phyloP scores from a whole-genome alignment of 1,284 basidiomycete species.

The Fistulinella staudtii region DNA sequence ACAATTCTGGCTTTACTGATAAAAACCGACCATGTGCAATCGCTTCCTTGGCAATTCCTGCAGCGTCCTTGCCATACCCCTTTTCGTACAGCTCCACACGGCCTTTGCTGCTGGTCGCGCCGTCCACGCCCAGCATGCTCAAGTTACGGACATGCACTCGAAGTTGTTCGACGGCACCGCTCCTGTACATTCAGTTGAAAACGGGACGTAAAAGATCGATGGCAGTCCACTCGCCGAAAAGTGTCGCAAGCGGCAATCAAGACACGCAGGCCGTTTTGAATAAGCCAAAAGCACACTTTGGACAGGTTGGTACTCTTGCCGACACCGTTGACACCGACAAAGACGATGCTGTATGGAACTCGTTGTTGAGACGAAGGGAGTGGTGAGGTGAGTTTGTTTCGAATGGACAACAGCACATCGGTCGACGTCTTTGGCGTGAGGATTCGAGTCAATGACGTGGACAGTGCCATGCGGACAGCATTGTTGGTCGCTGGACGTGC shows the following conservation, averaged over 20 bases:
- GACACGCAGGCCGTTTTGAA: slow-evolving; percentile 91
- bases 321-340: slow-evolving; percentile 99
- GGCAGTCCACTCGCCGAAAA: slow-evolving; percentile 60
- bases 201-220: not conserved
- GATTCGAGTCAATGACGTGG: slow-evolving; percentile 87
- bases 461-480: slow-evolving; percentile 82
- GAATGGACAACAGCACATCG: slow-evolving; percentile 83
- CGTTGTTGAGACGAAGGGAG: slow-evolving; percentile 69
- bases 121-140: slow-evolving; percentile 77
- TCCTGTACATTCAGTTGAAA: slow-evolving; percentile 42
- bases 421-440: slow-evolving; percentile 96
- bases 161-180: slow-evolving; percentile 97
- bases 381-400: slow-evolving; percentile 68
- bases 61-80: slow-evolving; percentile 98
- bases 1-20: not conserved
- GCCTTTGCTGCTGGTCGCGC: slow-evolving; percentile 64
- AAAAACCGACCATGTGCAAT: slow-evolving; percentile 71
- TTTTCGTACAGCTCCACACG: slow-evolving; percentile 92
- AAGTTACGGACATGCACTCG: slow-evolving; percentile 96
- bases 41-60: slow-evolving; percentile 95
- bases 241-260: slow-evolving; percentile 99
- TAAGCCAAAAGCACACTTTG: slow-evolving; percentile 99
- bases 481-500: slow-evolving; percentile 65
- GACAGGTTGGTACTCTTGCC: slow-evolving; percentile 98
- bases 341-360: slow-evolving; percentile 89